phyloP scores from a whole-genome alignment of 2,329 filamentous ascomycete species.

The Penicillium aurantiogriseum region DNA sequence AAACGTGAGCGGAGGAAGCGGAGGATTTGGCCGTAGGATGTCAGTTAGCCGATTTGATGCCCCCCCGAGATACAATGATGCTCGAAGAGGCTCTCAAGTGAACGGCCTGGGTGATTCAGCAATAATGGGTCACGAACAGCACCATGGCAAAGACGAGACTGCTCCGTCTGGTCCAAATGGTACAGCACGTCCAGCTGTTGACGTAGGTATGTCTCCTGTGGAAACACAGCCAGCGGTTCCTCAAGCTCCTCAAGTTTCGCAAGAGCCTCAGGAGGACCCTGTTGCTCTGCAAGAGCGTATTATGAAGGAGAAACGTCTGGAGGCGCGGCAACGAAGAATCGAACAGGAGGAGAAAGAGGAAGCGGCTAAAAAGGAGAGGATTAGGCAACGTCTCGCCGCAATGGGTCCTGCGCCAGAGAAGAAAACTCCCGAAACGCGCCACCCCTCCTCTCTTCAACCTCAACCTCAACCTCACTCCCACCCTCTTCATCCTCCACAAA shows the following conservation, averaged over 20 bases:
- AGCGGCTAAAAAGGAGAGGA: constrained; percentile 57
- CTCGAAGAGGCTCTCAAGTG: constrained; percentile 40
- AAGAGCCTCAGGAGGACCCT: constrained; percentile 39
- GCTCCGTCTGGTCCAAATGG: constrained; percentile 27
- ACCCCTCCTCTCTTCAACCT: constrained; percentile 22
- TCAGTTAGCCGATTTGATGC: constrained; percentile 53
- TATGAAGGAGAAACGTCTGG: constrained; percentile 60
- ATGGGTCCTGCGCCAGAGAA: constrained; percentile 49
- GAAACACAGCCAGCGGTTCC: constrained; percentile 20
- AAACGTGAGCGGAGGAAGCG: constrained; percentile 84
- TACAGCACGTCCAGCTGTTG: constrained; percentile 29
- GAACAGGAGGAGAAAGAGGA: constrained; percentile 58
- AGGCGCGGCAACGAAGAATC: constrained; percentile 53
- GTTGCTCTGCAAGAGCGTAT: constrained; percentile 58
- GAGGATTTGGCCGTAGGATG: constrained; percentile 64
- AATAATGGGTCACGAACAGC: constrained; percentile 27
- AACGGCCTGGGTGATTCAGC: constrained; percentile 38
- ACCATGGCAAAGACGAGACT: constrained; percentile 23
- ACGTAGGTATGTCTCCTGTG: constrained; percentile 29
- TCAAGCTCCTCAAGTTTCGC: constrained; percentile 12
- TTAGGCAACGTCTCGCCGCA: constrained; percentile 56
- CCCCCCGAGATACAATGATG: constrained; percentile 40
- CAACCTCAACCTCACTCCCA: constrained; percentile 26
- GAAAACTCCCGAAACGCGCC: constrained; percentile 27
- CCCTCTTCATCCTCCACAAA: constrained; percentile 2